Percentiles rank a stretch among this genome's conserved stretches.
Conservation (phyloP, 768 basidiomycete species). For the Rhodotorula kratochvilovae region DNA sequence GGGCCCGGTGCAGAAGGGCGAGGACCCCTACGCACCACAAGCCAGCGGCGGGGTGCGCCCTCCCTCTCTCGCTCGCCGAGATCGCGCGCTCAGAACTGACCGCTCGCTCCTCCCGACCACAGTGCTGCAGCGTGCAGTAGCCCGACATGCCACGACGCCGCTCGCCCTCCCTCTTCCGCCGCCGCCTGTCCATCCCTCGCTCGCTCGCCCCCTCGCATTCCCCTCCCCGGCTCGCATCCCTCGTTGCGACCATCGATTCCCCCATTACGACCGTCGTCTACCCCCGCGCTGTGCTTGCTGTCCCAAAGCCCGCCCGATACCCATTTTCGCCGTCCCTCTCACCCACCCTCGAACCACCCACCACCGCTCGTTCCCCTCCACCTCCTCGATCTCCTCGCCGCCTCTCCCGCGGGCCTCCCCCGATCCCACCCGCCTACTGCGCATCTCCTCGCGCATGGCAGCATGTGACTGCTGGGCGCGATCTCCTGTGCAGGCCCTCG, state of each 20-base stretch:
- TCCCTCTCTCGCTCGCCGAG: neutral
- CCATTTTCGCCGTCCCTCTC: no score
- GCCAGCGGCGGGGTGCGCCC: conserved; percentile 43
- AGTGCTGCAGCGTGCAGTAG: conserved; percentile 28
- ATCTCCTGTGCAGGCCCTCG: no score
- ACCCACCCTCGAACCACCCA: no score
- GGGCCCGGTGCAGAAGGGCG: conserved; percentile 86
- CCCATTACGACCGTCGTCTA: neutral
- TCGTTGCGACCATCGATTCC: neutral
- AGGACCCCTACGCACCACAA: conserved; percentile 83
- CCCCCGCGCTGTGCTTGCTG: neutral
- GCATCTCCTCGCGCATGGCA: no score
- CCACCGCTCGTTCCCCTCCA: no score
- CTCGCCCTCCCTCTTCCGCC: neutral
- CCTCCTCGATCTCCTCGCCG: no score
- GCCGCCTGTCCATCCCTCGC: neutral
- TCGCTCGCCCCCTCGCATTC: neutral
- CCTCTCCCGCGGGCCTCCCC: no score
- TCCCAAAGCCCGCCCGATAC: neutral
- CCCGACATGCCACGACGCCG: neutral
- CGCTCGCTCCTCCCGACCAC: neutral
- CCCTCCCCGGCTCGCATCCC: neutral
- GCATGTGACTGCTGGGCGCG: no score
- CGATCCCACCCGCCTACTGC: no score
- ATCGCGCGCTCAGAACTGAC: neutral